These are phyloP conservation scores for Arxiozyma bovina DNA, from an alignment of 1,139 yeast species.

Conservation along the genomic window DNA sequence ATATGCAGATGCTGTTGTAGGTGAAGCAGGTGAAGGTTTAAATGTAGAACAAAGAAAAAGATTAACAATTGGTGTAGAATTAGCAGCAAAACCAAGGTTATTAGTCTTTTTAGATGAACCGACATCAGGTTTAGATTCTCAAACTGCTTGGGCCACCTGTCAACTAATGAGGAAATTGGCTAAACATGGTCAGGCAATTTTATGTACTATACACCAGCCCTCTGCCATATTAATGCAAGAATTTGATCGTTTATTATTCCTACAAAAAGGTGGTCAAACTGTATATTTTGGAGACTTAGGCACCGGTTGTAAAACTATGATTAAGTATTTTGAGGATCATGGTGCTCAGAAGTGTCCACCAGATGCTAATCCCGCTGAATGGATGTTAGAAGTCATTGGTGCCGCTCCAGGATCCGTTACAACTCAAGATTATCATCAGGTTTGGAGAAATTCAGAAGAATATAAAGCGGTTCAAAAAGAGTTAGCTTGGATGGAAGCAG, in stretches of 20 bases:
- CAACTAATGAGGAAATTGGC: constrained; percentile 68
- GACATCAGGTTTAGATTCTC: constrained; percentile 87
- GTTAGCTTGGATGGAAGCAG: constrained; percentile 39
- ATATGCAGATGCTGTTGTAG: constrained; percentile 76
- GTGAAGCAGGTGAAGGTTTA: constrained; percentile 70
- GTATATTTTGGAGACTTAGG: constrained; percentile 80
- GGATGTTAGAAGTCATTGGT: constrained; percentile 75
- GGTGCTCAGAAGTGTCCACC: constrained; percentile 61
- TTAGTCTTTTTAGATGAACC: constrained; percentile 84
- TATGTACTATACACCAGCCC: constrained; percentile 81
- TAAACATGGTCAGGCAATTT: constrained; percentile 70
- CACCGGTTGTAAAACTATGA: constrained; percentile 48
- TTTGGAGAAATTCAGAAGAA: constrained; percentile 57
- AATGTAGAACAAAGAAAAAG: constrained; percentile 84
- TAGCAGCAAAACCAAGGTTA: constrained; percentile 79
- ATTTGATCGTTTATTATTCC: constrained; percentile 64
- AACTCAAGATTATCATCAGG: constrained; percentile 53
- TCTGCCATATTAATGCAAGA: constrained; percentile 69
- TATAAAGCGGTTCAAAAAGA: constrained; percentile 38
- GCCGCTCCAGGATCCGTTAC: constrained; percentile 74
- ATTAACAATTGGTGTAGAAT: constrained; percentile 75
- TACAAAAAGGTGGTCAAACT: constrained; percentile 68
- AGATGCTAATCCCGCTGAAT: constrained; percentile 71
- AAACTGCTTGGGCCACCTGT: constrained; percentile 83
- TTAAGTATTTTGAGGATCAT: constrained; percentile 57